phyloP scores from a whole-genome alignment of 129 eudicot genomes.

The sunflower (Helianthus annuus) region HanXRQr2.0-SUNRISE NC_035446.2:158928995-158929494 shows the following conservation, averaged over 20 bases:
- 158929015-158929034: not conserved
- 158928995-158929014: conserved; percentile 13
- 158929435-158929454: too few species aligned
- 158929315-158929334: conserved; percentile 19
- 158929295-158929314: conserved; percentile 29
- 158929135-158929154: conserved; percentile 46
- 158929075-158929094: conserved; percentile 32
- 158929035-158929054: not conserved
- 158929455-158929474: too few species aligned
- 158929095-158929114: not conserved
- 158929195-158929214: too few species aligned
- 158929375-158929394: not conserved
- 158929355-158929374: not conserved
- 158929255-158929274: conserved; percentile 20
- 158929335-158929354: conserved; percentile 1
- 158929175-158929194: conserved; percentile 46
- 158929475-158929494: too few species aligned
- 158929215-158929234: conserved; percentile 15
- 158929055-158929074: conserved; percentile 30
- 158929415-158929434: too few species aligned
- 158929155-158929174: conserved; percentile 38
- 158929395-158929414: not conserved
- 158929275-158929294: conserved; percentile 23
- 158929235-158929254: conserved; percentile 23
- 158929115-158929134: conserved; percentile 36